Evolutionary conservation across 163 green algal genomes (phyloP), one percentile per base, ranked within the genome.

Genomic region (Prototheca cutis): DNA sequence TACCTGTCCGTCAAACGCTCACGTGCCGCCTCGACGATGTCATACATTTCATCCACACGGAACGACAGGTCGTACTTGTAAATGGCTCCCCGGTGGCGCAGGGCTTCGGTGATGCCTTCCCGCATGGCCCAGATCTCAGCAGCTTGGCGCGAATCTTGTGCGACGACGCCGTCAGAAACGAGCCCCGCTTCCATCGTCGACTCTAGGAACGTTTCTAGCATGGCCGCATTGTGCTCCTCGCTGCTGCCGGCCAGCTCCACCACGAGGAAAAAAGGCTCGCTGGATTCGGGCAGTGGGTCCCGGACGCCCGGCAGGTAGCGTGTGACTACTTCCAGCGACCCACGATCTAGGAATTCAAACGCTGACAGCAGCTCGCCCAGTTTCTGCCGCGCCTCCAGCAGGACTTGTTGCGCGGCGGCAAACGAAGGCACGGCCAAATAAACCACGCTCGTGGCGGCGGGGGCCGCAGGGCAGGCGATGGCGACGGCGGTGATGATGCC

Each of bases 311-410:
- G 48, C 32, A 93, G 63, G 39, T 88, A 63, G 0, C 40, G 6
- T 7, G 82, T 59, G 0, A 80, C 82, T n/a, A 94, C 61, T 2
- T 74, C 45, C 56, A 95, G 75, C 25, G 73, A 84, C 39, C 74
- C 66, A 2, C 64, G 27, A 51, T 99, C 92, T 34, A 99, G 67
- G 57, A 97, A 97, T 75, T 99, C 92, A 58, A 91, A 88, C 1
- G 92, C 90, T 1, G 82, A 91, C 23, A 99, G 78, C 10, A 94
- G 74, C 68, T 97, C 87, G 4, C 79, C 87, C 52, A 97, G 69
- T 3, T 72, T 48, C 25, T 40, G 30, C 45, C 27, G 32, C 27
- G 28, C 45, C 29, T 8, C 34, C 32, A 3, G 42, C 24, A 62
- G 34, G 54, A 74, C 31, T 47, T 51, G 23, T 30, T 54, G 48